Base-by-base conservation (phyloP, 495 filamentous ascomycete genomes). In the Elasticomyces elasticus region DNA sequence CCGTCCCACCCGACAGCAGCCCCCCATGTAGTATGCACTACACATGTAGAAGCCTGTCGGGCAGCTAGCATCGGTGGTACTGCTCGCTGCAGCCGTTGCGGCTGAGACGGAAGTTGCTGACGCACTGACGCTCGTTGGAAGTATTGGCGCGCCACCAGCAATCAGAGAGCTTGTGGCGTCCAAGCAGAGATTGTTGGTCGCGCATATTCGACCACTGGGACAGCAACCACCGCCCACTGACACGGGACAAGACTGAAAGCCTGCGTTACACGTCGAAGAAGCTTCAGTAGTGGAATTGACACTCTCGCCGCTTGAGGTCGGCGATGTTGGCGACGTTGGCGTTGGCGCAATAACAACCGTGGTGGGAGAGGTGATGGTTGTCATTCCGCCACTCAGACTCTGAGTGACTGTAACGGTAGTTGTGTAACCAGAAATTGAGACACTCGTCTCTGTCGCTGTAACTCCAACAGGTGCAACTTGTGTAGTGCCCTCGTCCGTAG, bases 1-100 rank as follows among this genome's bases (percentile, higher is more conserved):
- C 26, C 89, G 79, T 1, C 87, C 89, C 5, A 86, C 86, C 23
- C 82, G 84, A 68, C 87, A 92, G 69, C 87, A 92, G 3, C 86
- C 86, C 42, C 81, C 81, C 2, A 79, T 75, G 52, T 85, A 80
- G 47, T 77, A 74, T 0, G 78, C 78, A 43, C 74, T 77, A 64
- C 85, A 83, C 48, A 80, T 77, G 69, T 92, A 92, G 72, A 86
- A 87, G 1, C 86, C 82, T 0, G 80, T 78, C 13, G 89, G 85
- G 59, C 83, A 86, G 51, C 65, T 61, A 6, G 55, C 64, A 11
- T 73, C 67, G 12, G 62, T 61, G 37, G 71, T 76, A 10, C 62
- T 66, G 11, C 62, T 67, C 19, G 71, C 53, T 33, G 37, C 40
- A 0, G 43, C 51, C 12, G 42, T 30, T 7, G 51, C 50, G 10